phyloP scores from a whole-genome alignment of 768 basidiomycete genomes.

The Brasilioporus rufonigricans region DNA sequence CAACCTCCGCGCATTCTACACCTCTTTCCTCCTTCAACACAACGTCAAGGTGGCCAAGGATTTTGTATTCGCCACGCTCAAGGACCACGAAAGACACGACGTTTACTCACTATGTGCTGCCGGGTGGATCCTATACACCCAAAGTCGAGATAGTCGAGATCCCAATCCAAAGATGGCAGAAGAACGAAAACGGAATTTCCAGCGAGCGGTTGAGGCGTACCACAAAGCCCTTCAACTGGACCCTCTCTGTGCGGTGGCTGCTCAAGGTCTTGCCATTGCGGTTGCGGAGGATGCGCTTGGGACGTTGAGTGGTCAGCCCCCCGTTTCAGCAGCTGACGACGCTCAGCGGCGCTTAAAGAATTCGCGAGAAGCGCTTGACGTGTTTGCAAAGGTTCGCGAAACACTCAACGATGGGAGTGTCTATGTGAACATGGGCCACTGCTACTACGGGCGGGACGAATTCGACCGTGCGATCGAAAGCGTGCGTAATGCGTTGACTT shows the following conservation, averaged over 20 bases:
- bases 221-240: slow-evolving; percentile 88
- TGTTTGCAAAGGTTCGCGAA: slow-evolving; percentile 91
- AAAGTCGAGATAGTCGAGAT: slow-evolving; percentile 82
- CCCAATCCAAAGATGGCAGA: slow-evolving; percentile 44
- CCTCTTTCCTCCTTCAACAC: slow-evolving; percentile 85
- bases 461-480: slow-evolving; percentile 96
- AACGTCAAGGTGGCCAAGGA: slow-evolving; percentile 75
- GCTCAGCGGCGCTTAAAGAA: slow-evolving; percentile 62
- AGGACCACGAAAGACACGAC: slow-evolving; percentile 84
- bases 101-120: slow-evolving; percentile 89
- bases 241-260: slow-evolving; percentile 85
- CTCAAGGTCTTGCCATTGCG: slow-evolving; percentile 92
- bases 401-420: slow-evolving; percentile 80
- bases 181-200: slow-evolving; percentile 76
- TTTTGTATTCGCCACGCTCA: slow-evolving; percentile 86
- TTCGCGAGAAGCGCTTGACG: slow-evolving; percentile 81
- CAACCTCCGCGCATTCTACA: slow-evolving; percentile 91
- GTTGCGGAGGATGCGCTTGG: slow-evolving; percentile 91
- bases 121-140: slow-evolving; percentile 82
- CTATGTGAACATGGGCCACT: slow-evolving; percentile 96
- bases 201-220: slow-evolving; percentile 85
- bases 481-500: slow-evolving; percentile 44
- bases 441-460: slow-evolving; percentile 89
- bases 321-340: slow-evolving; percentile 58
- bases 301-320: slow-evolving; percentile 51